Evolutionary conservation across 2,329 filamentous ascomycete genomes (phyloP).

Genomic region (Colletotrichum coccodes): DNA sequence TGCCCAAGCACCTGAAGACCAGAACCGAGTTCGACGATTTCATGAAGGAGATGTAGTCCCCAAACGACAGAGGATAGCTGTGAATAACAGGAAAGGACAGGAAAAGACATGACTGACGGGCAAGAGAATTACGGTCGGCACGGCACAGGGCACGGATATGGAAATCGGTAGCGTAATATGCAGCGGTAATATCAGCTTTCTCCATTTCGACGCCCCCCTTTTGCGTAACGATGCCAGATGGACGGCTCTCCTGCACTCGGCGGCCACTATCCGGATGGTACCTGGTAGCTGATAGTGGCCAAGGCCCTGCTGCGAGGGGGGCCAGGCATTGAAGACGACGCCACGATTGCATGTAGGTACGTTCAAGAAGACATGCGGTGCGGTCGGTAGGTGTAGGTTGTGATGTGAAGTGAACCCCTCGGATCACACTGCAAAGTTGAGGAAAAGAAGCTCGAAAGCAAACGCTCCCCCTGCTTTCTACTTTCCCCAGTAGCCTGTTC

Average conservation of each 20-base stretch:
- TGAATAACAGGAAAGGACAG: too few relatives aligned
- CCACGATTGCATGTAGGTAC: too few relatives aligned
- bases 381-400: too few relatives aligned
- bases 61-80: not conserved
- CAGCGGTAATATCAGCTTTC: not conserved
- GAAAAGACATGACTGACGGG: not conserved
- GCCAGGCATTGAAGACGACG: too few relatives aligned
- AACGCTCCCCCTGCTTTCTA: not conserved
- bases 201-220: too few relatives aligned
- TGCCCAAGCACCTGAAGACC: slow-evolving; percentile 32
- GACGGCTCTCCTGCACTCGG: too few relatives aligned
- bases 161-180: not conserved
- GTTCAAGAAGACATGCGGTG: too few relatives aligned
- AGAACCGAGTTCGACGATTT: slow-evolving; percentile 13
- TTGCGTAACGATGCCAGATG: not conserved
- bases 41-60: slow-evolving; percentile 8
- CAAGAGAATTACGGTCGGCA: not conserved
- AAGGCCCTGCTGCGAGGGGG: too few relatives aligned
- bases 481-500: not conserved
- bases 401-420: too few relatives aligned
- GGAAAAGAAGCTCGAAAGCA: not conserved
- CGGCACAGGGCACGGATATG: not conserved
- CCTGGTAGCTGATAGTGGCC: too few relatives aligned
- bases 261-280: too few relatives aligned
- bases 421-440: not conserved